Conservation (phyloP, 83 land plant genomes). For the Picea abies region DNA sequence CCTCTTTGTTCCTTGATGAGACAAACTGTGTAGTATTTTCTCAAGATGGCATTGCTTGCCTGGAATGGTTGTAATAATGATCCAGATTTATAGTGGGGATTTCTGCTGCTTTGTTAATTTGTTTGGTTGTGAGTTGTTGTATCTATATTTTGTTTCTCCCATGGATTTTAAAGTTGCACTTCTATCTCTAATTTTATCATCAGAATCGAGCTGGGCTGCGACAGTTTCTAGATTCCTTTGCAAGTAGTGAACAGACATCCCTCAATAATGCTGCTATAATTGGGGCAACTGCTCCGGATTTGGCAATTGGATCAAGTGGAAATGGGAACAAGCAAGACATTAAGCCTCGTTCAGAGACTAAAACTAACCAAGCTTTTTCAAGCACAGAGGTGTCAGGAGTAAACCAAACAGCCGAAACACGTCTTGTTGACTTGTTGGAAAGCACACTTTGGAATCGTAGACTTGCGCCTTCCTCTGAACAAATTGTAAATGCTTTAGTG, state of each 20-base stretch:
- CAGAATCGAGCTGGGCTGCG: constrained; percentile 94
- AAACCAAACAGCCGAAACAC: constrained; percentile 67
- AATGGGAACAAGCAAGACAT: constrained; percentile 75
- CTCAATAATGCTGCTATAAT: constrained; percentile 18
- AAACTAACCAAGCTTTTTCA: constrained; percentile 31
- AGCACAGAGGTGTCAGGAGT: constrained; percentile 34
- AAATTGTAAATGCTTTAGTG: constrained; percentile 90
- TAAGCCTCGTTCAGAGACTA: constrained; percentile 58
- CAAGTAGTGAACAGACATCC: constrained; percentile 58
- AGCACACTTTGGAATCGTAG: constrained; percentile 94
- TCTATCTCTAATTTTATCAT: constrained; percentile 2
- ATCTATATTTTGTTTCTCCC: background rate
- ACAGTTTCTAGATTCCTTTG: constrained; percentile 85
- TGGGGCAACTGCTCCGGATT: constrained; percentile 37
- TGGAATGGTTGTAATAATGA: background rate
- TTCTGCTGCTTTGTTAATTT: background rate
- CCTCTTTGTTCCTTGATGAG: background rate
- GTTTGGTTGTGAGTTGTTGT: background rate
- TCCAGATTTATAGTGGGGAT: background rate
- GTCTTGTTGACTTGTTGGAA: constrained; percentile 90
- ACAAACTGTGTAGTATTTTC: background rate
- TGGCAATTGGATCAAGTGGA: constrained; percentile 29
- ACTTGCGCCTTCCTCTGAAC: constrained; percentile 95
- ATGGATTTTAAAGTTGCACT: background rate
- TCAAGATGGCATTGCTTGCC: background rate